Percentiles rank a stretch among this genome's conserved stretches.
Conservation (phyloP, 345 rosid genomes). For the Brassica napus region DNA sequence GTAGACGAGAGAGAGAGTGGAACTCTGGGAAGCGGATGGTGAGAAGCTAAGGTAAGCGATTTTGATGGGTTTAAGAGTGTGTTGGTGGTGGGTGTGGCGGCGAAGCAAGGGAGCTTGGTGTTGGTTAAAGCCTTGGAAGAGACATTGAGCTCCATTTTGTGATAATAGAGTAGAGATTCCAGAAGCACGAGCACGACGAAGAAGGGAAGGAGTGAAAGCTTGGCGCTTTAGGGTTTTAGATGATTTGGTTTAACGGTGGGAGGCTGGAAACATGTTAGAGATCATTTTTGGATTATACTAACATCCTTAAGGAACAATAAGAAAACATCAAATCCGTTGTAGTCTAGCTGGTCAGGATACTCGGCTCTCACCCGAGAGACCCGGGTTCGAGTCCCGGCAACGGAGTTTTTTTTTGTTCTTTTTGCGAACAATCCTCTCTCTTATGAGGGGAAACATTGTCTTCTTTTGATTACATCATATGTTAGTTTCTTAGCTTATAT, state of each 20-base stretch:
- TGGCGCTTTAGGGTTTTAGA: constrained; percentile 36
- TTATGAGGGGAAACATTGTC: too few species aligned
- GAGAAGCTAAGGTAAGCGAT: constrained; percentile 20
- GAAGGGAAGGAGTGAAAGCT: background rate
- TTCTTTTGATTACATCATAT: background rate
- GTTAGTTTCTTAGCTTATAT: background rate
- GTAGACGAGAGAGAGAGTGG: constrained; percentile 28
- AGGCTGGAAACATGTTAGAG: background rate
- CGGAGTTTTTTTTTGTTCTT: background rate
- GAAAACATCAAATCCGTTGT: constrained; percentile 27
- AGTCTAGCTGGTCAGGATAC: constrained; percentile 70
- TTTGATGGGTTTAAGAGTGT: constrained; percentile 28
- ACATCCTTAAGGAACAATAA: background rate
- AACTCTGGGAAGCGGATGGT: constrained; percentile 31
- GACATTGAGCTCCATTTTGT: constrained; percentile 48
- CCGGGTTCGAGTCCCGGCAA: constrained; percentile 38
- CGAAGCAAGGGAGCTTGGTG: constrained; percentile 12
- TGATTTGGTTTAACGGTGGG: background rate
- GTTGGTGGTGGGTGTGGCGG: constrained; percentile 3
- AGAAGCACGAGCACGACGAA: background rate
- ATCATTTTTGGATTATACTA: background rate
- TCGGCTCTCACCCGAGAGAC: constrained; percentile 79
- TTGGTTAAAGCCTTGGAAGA: constrained; percentile 38
- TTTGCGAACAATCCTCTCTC: too few species aligned
- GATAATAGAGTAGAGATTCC: background rate